Conservation (phyloP, 2,329 filamentous ascomycete genomes). For the Tolypocladium tropicale region DNA sequence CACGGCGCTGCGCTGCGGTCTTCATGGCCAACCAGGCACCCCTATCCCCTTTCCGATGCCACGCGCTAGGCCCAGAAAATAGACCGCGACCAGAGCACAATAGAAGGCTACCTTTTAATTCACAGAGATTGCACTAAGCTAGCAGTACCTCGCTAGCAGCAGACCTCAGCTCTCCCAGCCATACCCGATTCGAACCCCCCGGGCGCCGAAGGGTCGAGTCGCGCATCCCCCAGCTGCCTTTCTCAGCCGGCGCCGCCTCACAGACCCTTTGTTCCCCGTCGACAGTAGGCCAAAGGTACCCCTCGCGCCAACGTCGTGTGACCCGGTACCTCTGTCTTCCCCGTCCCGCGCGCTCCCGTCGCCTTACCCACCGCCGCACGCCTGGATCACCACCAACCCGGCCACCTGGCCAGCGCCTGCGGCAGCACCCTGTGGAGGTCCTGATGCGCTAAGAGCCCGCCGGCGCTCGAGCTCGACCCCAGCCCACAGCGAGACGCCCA, state of each 20-base stretch:
- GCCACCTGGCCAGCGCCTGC: not conserved
- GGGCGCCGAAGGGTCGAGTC: not conserved
- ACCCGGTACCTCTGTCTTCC: not conserved
- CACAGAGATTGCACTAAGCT: not conserved
- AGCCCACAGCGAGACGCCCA: not conserved
- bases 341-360: not conserved
- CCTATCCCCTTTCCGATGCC: not conserved
- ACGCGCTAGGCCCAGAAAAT: not conserved
- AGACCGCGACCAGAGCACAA: not conserved
- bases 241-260: not conserved
- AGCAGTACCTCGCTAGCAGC: not conserved
- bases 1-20: not conserved
- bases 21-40: not conserved
- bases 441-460: not conserved
- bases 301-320: not conserved
- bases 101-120: not conserved
- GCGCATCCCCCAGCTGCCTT: not conserved
- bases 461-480: not conserved
- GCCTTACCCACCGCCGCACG: not conserved
- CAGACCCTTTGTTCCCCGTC: not conserved
- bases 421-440: not conserved
- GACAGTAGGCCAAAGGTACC: not conserved
- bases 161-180: not conserved
- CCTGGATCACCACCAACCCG: not conserved
- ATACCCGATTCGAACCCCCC: not conserved